These are phyloP conservation scores for Sungouiozyma ichnusensis DNA, from an alignment of 805 yeast genomes.

Conservation along the genomic window DNA sequence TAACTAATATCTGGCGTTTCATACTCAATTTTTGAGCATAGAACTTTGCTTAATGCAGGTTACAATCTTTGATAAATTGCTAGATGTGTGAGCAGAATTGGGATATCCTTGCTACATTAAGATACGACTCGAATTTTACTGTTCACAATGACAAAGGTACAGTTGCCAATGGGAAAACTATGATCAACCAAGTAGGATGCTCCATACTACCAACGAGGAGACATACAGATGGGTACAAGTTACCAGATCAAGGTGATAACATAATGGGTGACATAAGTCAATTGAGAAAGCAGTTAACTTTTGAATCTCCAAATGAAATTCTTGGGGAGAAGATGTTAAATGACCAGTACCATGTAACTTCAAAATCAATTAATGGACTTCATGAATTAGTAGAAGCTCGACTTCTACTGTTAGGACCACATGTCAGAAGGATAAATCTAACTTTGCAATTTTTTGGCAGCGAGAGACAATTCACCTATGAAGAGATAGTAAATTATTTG, in stretches of 20 bases:
- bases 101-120: constrained; percentile 49
- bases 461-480: constrained; percentile 33
- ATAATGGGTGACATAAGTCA: not conserved
- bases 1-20: not conserved
- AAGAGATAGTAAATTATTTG: constrained; percentile 34
- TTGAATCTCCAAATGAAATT: not conserved
- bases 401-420: constrained; percentile 5
- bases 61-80: no score
- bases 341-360: no score
- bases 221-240: constrained; percentile 3
- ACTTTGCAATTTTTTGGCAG: constrained; percentile 46
- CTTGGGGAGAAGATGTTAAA: not conserved
- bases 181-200: not conserved
- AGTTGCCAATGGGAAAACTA: not conserved
- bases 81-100: not conserved
- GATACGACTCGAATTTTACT: constrained; percentile 58
- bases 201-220: not conserved
- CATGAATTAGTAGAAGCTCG: not conserved
- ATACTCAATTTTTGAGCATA: not conserved
- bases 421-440: constrained; percentile 39
- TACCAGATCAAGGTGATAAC: not conserved
- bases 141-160: not conserved
- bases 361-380: not conserved
- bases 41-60: no score
- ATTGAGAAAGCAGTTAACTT: constrained; percentile 1